Evolutionary conservation across 2,329 filamentous ascomycete species (phyloP), one percentile per base, ranked within the genome.

Genomic region (Penicillium sp.): DNA sequence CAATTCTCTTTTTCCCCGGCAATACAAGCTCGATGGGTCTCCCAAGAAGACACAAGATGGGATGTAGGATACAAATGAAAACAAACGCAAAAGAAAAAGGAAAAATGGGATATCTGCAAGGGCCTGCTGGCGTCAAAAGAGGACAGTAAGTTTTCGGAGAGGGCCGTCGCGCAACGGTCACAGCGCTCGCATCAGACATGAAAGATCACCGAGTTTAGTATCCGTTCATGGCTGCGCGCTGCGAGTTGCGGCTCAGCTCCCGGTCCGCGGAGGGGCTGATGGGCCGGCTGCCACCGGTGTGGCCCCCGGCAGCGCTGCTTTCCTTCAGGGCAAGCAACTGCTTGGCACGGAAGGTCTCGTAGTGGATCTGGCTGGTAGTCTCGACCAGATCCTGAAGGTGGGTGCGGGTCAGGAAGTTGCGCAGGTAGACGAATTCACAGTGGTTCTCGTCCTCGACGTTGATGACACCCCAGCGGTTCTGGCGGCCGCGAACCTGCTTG

Each of bases 321-420:
- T 99, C 94, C 87, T 97, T 99, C 75, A 99, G 85, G 57, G 94
- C 94, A 73, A 99, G 82, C 71, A 99, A 83, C 80, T 99, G 94
- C 87, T 99, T 99, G 71, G 94, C 92, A 79, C 94, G 92, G 92
- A 99, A 99, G 59, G 92, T 96, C 84, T 99, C 94, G 84, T 99
- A 99, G 84, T 99, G 94, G 79, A 97, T 99, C 83, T 99, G 94
- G 68, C 92, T 97, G 47, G 94, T 99, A 33, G 94, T 99, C 82
- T 99, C 94, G 78, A 99, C 97, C 67, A 99, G 86, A 73, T 99
- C 94, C 83, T 99, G 94, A 57, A 99, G 86, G 78, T 99, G 94
- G 63, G 94, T 97, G 74, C 94, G 91, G 70, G 95, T 96, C 64
- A 99, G 86, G 86, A 99, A 99, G 84, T 99, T 93, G 75, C 94